These are phyloP conservation scores for Silene coronaria DNA, from an alignment of 179 eudicot species.

Conservation along the genomic window DNA sequence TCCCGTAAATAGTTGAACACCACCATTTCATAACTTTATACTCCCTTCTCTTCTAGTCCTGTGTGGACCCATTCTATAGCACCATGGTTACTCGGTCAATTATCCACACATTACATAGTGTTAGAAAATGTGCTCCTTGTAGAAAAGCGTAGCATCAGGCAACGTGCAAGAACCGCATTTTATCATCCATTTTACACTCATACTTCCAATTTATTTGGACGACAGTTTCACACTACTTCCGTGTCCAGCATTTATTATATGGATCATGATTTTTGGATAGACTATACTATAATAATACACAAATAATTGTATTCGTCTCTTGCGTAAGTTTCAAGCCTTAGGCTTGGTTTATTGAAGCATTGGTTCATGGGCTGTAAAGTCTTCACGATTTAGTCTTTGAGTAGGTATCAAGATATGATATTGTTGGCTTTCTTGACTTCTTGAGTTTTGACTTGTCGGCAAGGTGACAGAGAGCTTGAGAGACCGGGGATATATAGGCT, in stretches of 20 bases:
- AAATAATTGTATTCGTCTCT: background rate
- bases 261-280: background rate
- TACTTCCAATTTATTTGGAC: background rate
- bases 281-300: no score
- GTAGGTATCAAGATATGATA: conserved; percentile 19
- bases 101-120: background rate
- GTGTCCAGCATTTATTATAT: background rate
- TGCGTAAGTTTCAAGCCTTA: background rate
- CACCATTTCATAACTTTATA: background rate
- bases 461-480: no score
- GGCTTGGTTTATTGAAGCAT: no score
- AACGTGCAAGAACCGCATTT: conserved; percentile 13
- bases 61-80: background rate
- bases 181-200: conserved; percentile 1
- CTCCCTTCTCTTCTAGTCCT: background rate
- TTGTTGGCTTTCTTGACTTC: conserved; percentile 2
- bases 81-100: background rate
- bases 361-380: background rate
- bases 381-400: conserved; percentile 18
- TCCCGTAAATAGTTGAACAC: background rate
- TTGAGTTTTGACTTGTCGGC: background rate
- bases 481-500: no score
- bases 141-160: conserved; percentile 4
- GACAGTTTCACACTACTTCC: background rate
- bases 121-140: background rate